Base-by-base conservation (phyloP, 2,329 filamentous ascomycete genomes). In the Fusarium mangiferae region DNA sequence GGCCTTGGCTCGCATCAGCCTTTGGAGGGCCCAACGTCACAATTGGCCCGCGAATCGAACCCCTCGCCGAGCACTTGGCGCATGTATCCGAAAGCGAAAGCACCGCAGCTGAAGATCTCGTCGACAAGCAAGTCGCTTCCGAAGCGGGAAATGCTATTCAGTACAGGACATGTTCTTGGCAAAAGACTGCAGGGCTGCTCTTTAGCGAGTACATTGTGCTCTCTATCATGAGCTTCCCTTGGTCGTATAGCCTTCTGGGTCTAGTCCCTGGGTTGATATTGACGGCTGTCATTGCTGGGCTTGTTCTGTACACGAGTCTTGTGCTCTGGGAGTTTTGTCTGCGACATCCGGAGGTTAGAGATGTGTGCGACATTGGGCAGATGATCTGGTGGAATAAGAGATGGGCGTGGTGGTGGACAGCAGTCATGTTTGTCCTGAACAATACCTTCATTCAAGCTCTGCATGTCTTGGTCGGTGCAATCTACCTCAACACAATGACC, bases 151-250 rank as follows among this genome's bases (percentile, higher is more conserved):
- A 93, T 82, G 90, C 91, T 22, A 97, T 98, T 83, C 91, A 97
- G 84, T 98, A 98, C 81, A 89, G 95, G 68, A 97, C 94, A 45
- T 98, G 95, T 84, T 95, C 92, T 76, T 98, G 95, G 95, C 92
- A 93, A 79, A 98, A 97, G 92, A 98, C 95, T 60, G 94, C 95
- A 0, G 94, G 92, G 2, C 82, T 98, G 74, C 89, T 98, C 55
- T 98, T 98, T 83, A 96, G 94, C 51, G 95, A 98, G 85, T 98
- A 98, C 82, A 98, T 98, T 63, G 97, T 94, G 80, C 84, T 98
- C 83, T 80, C 89, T 66, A 97, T 98, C 80, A 97, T 98, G 94
- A 96, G 94, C 52, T 98, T 98, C 76, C 95, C 95, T 0, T 97
- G 93, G 88, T 97, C 94, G 0, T 98, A 98, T 83, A 94, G 94